Conservation (phyloP, 1,284 basidiomycete genomes). For the Irpex sp. region DNA sequence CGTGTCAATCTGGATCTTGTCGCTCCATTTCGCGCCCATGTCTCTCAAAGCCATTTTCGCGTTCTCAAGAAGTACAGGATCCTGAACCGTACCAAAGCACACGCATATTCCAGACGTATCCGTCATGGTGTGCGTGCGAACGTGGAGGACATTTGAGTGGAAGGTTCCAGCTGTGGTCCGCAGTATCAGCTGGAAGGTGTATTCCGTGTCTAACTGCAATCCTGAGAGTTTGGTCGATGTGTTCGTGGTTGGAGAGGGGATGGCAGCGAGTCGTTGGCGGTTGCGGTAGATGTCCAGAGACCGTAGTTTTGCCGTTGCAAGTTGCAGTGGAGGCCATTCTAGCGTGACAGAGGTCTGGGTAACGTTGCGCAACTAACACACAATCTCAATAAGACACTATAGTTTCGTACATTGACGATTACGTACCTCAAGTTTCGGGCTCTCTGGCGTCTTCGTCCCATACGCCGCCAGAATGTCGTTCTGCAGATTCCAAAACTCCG, state of each 20-base stretch:
- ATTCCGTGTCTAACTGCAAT: constrained; percentile 82
- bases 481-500: constrained; percentile 81
- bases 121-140: constrained; percentile 87
- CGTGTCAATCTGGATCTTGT: constrained; percentile 93
- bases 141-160: constrained; percentile 75
- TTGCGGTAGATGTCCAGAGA: constrained; percentile 90
- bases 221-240: constrained; percentile 89
- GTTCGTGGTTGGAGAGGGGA: constrained; percentile 76
- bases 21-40: constrained; percentile 85
- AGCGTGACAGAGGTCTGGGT: constrained; percentile 93
- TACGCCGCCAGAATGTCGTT: constrained; percentile 71
- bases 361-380: constrained; percentile 72
- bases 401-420: constrained; percentile 1
- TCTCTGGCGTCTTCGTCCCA: constrained; percentile 61
- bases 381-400: not conserved
- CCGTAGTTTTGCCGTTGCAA: constrained; percentile 81
- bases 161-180: constrained; percentile 87
- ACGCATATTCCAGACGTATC: constrained; percentile 91
- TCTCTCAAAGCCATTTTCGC: constrained; percentile 71
- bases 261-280: constrained; percentile 78
- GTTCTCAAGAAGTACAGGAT: constrained; percentile 69
- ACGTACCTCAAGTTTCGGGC: constrained; percentile 69
- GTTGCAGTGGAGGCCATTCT: constrained; percentile 84
- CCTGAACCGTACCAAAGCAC: constrained; percentile 85
- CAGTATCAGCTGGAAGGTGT: constrained; percentile 88